Conservation (phyloP, 2,329 filamentous ascomycete species). For the Uncinocarpus reesii region DNA sequence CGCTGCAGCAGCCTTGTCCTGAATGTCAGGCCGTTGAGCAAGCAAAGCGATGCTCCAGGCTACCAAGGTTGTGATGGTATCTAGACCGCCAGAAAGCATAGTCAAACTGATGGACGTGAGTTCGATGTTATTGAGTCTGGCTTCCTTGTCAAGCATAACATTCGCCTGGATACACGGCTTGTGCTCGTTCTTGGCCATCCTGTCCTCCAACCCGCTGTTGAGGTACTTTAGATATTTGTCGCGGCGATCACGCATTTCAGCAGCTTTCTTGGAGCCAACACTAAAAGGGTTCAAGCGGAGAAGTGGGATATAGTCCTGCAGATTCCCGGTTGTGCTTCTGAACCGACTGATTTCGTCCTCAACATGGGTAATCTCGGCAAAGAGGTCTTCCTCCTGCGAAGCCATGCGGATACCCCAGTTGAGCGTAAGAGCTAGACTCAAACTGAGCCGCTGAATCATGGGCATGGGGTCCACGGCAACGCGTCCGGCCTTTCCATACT, state of each 20-base stretch:
- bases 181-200: conserved; percentile 51
- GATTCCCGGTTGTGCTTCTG: conserved; percentile 50
- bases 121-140: conserved; percentile 52
- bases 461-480: conserved; percentile 54
- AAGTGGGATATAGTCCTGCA: conserved; percentile 53
- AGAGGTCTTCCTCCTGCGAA: conserved; percentile 50
- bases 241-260: conserved; percentile 50
- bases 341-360: conserved; percentile 53
- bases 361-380: conserved; percentile 53
- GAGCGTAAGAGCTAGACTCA: conserved; percentile 53
- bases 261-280: conserved; percentile 47
- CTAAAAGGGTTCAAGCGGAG: conserved; percentile 53
- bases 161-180: conserved; percentile 59
- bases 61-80: conserved; percentile 56
- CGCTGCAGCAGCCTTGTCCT: conserved; percentile 48
- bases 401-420: conserved; percentile 57
- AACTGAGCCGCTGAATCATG: conserved; percentile 54
- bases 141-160: conserved; percentile 53
- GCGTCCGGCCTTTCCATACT: conserved; percentile 47
- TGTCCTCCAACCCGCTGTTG: conserved; percentile 49
- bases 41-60: conserved; percentile 56
- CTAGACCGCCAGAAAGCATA: conserved; percentile 57
- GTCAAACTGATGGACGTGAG: conserved; percentile 56
- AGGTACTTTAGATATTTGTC: conserved; percentile 51
- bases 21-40: conserved; percentile 51